phyloP scores from a whole-genome alignment of 192 early-diverging fungal species.

The Linnemannia schmuckeri region DNA sequence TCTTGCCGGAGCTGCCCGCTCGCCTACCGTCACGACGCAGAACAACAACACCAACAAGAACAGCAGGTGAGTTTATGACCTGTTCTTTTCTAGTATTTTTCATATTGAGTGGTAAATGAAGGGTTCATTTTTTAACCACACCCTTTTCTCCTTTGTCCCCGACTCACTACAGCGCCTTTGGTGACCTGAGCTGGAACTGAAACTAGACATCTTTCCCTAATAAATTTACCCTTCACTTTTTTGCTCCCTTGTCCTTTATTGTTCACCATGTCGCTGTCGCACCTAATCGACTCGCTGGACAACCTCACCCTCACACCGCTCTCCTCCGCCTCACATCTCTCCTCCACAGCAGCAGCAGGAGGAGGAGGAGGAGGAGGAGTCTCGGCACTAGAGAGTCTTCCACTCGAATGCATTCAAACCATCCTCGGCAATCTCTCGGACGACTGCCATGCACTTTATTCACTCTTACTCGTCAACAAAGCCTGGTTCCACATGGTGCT shows the following conservation, averaged over 20 bases:
- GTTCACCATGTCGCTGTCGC: background rate
- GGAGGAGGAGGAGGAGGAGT: background rate
- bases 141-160: background rate
- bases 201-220: background rate
- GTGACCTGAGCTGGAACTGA: conserved; percentile 52
- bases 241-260: background rate
- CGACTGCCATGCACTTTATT: conserved; percentile 45
- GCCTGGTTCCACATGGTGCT: conserved; percentile 54
- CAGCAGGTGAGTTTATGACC: conserved; percentile 20
- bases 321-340: background rate
- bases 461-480: conserved; percentile 37
- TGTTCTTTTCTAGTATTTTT: background rate
- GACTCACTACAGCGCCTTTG: conserved; percentile 30
- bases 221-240: background rate
- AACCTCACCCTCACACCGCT: background rate
- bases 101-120: background rate
- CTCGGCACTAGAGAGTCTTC: conserved; percentile 34
- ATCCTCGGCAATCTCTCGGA: conserved; percentile 38
- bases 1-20: conserved; percentile 26
- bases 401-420: conserved; percentile 51
- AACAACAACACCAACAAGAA: conserved; percentile 31
- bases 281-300: background rate
- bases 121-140: background rate
- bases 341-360: background rate
- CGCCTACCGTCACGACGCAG: conserved; percentile 27